Evolutionary conservation across 1,139 yeast species (phyloP), one percentile per base, ranked within the genome.

Genomic region (Geotrichum phurueaensis): DNA sequence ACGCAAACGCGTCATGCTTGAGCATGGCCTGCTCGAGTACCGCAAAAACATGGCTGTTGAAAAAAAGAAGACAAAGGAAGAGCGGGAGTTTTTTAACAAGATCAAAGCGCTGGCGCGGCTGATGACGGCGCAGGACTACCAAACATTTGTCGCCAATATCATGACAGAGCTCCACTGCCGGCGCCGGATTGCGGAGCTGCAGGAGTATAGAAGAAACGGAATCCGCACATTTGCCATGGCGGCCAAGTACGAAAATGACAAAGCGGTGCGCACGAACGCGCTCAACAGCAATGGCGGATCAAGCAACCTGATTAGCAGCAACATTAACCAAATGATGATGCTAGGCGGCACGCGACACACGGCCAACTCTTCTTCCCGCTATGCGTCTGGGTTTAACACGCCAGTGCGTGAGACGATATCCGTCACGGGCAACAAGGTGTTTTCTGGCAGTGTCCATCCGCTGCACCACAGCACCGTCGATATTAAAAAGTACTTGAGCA

Each of bases 181-280:
- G 60, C 81, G 86, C 49, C 81, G 96, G 64, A 91, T 94, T 60
- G 87, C 87, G 59, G 97, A 91, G 75, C 76, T 95, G 51, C 99
- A 94, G 72, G 94, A 87, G 69, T 95, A 97, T 91, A 82, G 99
- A 64, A 81, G 86, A 54, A 86, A 89, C 71, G 99, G 99, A 1
- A 82, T 94, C 55, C 87, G 91, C 1, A 84, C 91, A 0, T 69
- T 90, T 59, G 97, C 92, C 62, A 89, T 84, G 62, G 99, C 98
- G 6, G 77, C 81, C 54, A 88, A 86, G 71, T 94, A 84, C 72
- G 99, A 95, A 72, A 87, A 89, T 70, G 99, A 95, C 71, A 90
- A 89, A 72, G 78, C 84, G 49, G 81, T 66, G 10, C 67, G 78
- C 2, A 64, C 69, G 39, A 68, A 67, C 49, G 70, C 74, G 0